Percentiles rank a stretch among this genome's conserved stretches.
phyloP scores from a whole-genome alignment of 257 asterid species.

The Mitragyna speciosa region DNA sequence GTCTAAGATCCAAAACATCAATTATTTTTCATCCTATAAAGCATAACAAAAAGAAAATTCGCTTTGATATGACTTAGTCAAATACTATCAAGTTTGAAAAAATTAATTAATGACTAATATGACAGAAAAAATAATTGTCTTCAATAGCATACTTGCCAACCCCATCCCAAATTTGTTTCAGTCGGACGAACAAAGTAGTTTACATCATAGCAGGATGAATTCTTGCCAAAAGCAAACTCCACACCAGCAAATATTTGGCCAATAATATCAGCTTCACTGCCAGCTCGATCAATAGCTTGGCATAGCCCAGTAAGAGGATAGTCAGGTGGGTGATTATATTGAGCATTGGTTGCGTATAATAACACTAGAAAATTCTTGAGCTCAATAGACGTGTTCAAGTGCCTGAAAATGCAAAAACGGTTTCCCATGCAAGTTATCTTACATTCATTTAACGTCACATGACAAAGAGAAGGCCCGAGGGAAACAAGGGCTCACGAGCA shows the following conservation, averaged over 20 bases:
- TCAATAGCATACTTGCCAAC: constrained; percentile 7
- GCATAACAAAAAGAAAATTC: background rate
- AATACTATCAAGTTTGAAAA: background rate
- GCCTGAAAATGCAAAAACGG: constrained; percentile 5
- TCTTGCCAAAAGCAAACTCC: background rate
- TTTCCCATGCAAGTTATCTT: background rate
- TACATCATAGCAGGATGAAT: background rate
- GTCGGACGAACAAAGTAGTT: background rate
- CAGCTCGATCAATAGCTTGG: constrained; percentile 2
- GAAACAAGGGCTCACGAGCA: constrained; percentile 14
- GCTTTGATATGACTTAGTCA: background rate
- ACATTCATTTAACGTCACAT: background rate
- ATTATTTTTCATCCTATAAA: background rate
- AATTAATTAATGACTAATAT: background rate
- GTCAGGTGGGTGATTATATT: constrained; percentile 9
- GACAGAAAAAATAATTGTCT: background rate
- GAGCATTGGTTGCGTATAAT: constrained; percentile 1
- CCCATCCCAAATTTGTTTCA: background rate
- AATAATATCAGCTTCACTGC: constrained; percentile 7
- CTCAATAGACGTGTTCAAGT: background rate
- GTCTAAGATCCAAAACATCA: constrained; percentile 16
- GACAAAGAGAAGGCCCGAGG: background rate
- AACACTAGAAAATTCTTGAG: background rate
- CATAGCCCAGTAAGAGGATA: constrained; percentile 17
- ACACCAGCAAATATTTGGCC: constrained; percentile 20